Base-by-base conservation (phyloP, 2,329 filamentous ascomycete species). In the Colletotrichum sp. region DNA sequence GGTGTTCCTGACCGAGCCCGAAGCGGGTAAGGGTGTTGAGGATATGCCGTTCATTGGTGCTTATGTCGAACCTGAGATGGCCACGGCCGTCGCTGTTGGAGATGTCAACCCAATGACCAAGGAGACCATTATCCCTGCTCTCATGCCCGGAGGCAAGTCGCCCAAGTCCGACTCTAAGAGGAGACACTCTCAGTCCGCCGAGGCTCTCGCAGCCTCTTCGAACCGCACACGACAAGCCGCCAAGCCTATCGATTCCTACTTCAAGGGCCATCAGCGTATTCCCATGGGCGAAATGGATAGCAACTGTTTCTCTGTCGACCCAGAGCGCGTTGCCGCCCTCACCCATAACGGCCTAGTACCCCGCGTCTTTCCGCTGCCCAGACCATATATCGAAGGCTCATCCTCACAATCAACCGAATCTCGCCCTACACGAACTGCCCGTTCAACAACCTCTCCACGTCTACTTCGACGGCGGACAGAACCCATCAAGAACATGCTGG, bases 81-180 rank as follows among this genome's bases (percentile, higher is more conserved):
- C 96, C 9, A 88, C 89, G 67, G 93, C 92, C 7, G 93, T 99
- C 75, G 95, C 97, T 28, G 87, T 83, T 49, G 97, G 97, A 44
- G 94, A 98, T 79, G 85, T 98, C 62, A 94, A 99, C 83, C 97
- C 97, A 3, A 97, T 96, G 79, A 98, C 96, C 2, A 99, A 98
- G 84, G 83, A 93, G 76, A 90, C 89, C 24, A 91, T 92, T 24
- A 68, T 85, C n/a, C 77, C 88, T 55, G 80, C 84, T 9, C 79
- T 81, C 13, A 85, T 86, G 18, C 87, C 89, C 13, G 83, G 83
- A 6, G 83, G 83, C 70, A 88, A 87, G 80, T 87, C 89, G 12
- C 83, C 83, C 69, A 88, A 87, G 80, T 87, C 89, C 10, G 83
- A 84, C 5, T 83, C 83, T 70, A 88, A 87, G 80, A 81, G 86